A percentile compares a stretch with the other conserved stretches of the same genome.
These are phyloP conservation scores for Hypomyces rosellus DNA, from an alignment of 2,329 filamentous ascomycete species.

Conservation along the genomic window DNA sequence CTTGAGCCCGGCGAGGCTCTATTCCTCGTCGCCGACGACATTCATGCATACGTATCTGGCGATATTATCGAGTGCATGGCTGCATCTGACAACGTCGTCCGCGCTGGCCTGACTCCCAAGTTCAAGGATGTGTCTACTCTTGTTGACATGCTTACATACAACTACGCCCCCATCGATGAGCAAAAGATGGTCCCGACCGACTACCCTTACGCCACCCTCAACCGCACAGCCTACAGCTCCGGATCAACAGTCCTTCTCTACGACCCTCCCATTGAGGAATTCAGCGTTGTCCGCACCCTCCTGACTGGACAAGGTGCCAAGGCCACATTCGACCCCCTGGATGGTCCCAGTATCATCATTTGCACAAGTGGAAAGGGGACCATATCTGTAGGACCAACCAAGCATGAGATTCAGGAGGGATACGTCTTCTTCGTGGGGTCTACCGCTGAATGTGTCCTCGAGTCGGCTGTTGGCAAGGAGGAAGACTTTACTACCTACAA, in stretches of 20 bases:
- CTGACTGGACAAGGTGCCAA: slow-evolving; percentile 68
- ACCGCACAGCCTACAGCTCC: slow-evolving; percentile 74
- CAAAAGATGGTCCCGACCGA: slow-evolving; percentile 86
- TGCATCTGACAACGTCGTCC: slow-evolving; percentile 95
- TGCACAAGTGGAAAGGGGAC: slow-evolving; percentile 78
- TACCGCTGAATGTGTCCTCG: slow-evolving; percentile 73
- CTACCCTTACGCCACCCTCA: slow-evolving; percentile 80
- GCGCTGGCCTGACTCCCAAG: slow-evolving; percentile 94
- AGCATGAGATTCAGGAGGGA: slow-evolving; percentile 65
- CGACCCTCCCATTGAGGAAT: slow-evolving; percentile 94
- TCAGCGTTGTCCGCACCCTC: slow-evolving; percentile 77
- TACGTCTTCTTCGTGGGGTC: slow-evolving; percentile 83
- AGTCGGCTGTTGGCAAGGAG: slow-evolving; percentile 54
- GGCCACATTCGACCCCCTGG: slow-evolving; percentile 79
- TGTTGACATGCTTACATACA: slow-evolving; percentile 88
- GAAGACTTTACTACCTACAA: slow-evolving; percentile 83
- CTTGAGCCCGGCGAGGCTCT: slow-evolving; percentile 86
- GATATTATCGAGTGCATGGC: slow-evolving; percentile 99
- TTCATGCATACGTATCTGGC: slow-evolving; percentile 87
- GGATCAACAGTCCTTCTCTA: slow-evolving; percentile 70
- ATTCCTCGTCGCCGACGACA: slow-evolving; percentile 94
- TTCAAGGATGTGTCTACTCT: slow-evolving; percentile 94
- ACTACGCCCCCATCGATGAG: slow-evolving; percentile 86
- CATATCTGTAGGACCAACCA: slow-evolving; percentile 79
- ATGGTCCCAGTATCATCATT: slow-evolving; percentile 87